A percentile compares a stretch with the other conserved stretches of the same genome.
Evolutionary conservation across 352 stramenopile genomes (phyloP).

Genomic region (Globisporangium splendens): DNA sequence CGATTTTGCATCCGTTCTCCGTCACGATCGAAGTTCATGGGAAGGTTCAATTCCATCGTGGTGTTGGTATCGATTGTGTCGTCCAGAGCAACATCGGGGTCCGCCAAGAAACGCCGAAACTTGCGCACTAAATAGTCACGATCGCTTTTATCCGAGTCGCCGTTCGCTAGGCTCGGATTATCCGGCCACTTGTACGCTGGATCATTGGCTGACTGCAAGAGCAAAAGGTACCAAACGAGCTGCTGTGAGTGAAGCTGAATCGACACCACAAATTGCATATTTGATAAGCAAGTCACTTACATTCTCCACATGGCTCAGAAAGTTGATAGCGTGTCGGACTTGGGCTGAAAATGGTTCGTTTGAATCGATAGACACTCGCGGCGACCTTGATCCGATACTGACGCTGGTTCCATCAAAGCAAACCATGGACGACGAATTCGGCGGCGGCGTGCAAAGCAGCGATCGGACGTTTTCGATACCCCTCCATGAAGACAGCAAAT

Average conservation of each 20-base stretch:
- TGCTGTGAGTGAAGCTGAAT: no score
- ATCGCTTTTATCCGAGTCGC: neutral
- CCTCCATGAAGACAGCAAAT: slow-evolving; percentile 14
- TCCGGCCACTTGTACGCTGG: neutral
- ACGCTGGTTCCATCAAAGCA: slow-evolving; percentile 2
- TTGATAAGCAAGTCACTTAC: slow-evolving; percentile 6
- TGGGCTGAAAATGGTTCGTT: slow-evolving; percentile 3
- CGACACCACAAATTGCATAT: no score
- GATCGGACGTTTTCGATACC: slow-evolving; percentile 17
- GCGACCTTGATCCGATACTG: neutral
- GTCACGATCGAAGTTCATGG: slow-evolving; percentile 8
- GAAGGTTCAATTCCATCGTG: slow-evolving; percentile 15
- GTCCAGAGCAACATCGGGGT: slow-evolving; percentile 1
- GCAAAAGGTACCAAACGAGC: neutral
- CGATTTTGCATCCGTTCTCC: neutral
- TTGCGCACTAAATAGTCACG: neutral
- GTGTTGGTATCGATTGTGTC: slow-evolving; percentile 10
- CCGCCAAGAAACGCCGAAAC: slow-evolving; percentile 8
- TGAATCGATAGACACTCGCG: neutral
- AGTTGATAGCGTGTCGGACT: slow-evolving; percentile 3
- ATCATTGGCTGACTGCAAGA: neutral
- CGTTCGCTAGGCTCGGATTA: neutral
- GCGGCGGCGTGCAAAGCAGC: slow-evolving; percentile 10
- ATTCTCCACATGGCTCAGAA: slow-evolving; percentile 10
- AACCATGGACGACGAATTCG: slow-evolving; percentile 9